Evolutionary conservation across 2,329 filamentous ascomycete genomes (phyloP), one percentile per base, ranked within the genome.

Genomic region (Colletotrichum sidae): DNA sequence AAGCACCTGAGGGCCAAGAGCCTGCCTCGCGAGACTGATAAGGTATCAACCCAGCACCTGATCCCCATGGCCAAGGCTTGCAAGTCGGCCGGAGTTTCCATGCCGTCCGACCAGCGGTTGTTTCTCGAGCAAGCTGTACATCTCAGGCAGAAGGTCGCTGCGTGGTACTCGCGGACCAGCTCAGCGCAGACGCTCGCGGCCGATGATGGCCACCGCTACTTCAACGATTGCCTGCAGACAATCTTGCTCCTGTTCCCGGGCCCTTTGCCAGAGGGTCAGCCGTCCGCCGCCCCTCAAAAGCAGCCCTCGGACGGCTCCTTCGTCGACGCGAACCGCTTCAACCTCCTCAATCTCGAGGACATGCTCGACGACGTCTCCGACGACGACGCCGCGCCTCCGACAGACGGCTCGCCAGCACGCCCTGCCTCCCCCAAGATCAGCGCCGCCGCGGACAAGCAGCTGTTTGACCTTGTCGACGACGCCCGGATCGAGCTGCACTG

Each of bases 401-500:
- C 41, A 44, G 8, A 12, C 41, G 41, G 8, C 4, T 25, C 25
- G 25, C 25, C 25, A 25, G 25, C 25, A 25, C 25, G 25, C 25
- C 25, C 25, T 5, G 25, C 25, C 4, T 25, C 25, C 25, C 25
- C 25, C 25, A 25, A 25, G 25, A 25, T 25, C 25, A 25, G 25
- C 25, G 25, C 25, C 25, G 25, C 34, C 34, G n/a, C n/a, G 8
- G 37, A 34, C 25, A 15, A 38, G 33, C 12, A 51, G 34, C 2
- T 51, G 49, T 34, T 51, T n/a, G 34, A 51, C 6, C 52, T 55
- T 2, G 39, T 55, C 52, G 52, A 55, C 5, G 52, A 55, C 17
- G 25, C 52, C 15, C 12, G 39, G 25, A 37, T 55, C 8, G 52
- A 55, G 13, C 39, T 55, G 17, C n/a, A 10, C 12, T 55, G 52